Percentiles rank a stretch among this genome's conserved stretches.
Evolutionary conservation across 2,329 filamentous ascomycete genomes (phyloP).

Genomic region (Teratosphaeria viscida): DNA sequence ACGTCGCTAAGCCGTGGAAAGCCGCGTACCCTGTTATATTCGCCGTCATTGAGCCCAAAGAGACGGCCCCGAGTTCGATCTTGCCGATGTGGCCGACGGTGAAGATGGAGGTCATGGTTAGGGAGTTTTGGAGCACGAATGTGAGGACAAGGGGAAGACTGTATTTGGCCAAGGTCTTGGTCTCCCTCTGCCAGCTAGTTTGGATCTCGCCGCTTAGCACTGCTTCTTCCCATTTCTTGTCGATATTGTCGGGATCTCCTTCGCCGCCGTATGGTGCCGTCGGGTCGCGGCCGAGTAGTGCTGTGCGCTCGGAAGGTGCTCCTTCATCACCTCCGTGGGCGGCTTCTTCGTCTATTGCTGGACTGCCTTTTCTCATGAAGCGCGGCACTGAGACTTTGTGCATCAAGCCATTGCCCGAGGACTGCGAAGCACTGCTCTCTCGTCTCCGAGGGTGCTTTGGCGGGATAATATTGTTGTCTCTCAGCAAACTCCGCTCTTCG

Average conservation of each 20-base stretch:
- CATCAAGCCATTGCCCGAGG: constrained; percentile 6
- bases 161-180: constrained; percentile 57
- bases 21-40: constrained; percentile 40
- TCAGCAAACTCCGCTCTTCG: constrained; percentile 48
- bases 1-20: constrained; percentile 64
- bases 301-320: constrained; percentile 35
- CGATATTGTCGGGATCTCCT: constrained; percentile 47
- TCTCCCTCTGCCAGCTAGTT: constrained; percentile 85
- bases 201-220: constrained; percentile 70
- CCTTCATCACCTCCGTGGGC: constrained; percentile 3
- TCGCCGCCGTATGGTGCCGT: constrained; percentile 35
- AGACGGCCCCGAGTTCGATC: constrained; percentile 38
- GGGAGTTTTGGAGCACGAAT: constrained; percentile 39
- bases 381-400: constrained; percentile 7
- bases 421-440: constrained; percentile 13
- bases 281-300: constrained; percentile 30
- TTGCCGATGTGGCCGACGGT: constrained; percentile 41
- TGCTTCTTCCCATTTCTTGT: constrained; percentile 75
- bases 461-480: constrained; percentile 49
- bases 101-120: constrained; percentile 39
- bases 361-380: constrained; percentile 22
- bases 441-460: constrained; percentile 37
- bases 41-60: constrained; percentile 39
- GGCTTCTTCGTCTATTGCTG: constrained; percentile 17
- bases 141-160: constrained; percentile 36